These are phyloP conservation scores for Ploettnerulaceae sp. DNA, from an alignment of 2,329 filamentous ascomycete species.

Conservation along the genomic window DNA sequence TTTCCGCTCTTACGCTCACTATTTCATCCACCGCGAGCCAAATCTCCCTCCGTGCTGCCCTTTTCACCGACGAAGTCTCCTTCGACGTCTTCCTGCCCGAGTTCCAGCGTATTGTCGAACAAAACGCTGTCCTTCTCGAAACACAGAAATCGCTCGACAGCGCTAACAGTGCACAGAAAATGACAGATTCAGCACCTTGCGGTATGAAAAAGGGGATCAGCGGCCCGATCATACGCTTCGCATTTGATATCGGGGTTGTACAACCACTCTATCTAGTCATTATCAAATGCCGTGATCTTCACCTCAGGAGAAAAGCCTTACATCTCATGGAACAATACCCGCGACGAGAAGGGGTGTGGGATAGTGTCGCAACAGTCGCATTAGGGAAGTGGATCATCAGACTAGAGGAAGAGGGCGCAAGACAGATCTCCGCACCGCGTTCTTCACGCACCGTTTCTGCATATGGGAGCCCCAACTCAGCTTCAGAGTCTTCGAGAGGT, in stretches of 20 bases:
- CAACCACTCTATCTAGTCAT: constrained; percentile 59
- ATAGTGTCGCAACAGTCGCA: constrained; percentile 32
- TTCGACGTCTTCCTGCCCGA: constrained; percentile 20
- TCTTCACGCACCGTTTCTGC: neutral
- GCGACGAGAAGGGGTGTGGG: constrained; percentile 63
- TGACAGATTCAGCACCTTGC: neutral
- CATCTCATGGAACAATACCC: constrained; percentile 53
- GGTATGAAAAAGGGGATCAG: neutral
- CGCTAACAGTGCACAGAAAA: neutral
- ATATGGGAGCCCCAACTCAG: neutral
- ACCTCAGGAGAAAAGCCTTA: constrained; percentile 55
- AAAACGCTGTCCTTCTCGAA: constrained; percentile 7
- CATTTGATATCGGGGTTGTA: constrained; percentile 57
- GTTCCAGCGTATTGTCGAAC: constrained; percentile 15
- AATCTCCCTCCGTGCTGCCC: constrained; percentile 17
- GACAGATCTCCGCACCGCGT: constrained; percentile 2
- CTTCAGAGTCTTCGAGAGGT: neutral
- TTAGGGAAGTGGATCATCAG: constrained; percentile 21
- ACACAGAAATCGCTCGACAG: constrained; percentile 8
- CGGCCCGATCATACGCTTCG: constrained; percentile 40
- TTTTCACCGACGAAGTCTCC: constrained; percentile 18
- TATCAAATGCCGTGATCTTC: constrained; percentile 55
- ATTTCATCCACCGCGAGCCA: constrained; percentile 13
- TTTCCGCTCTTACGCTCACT: constrained; percentile 18
- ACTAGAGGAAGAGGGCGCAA: constrained; percentile 20